Conservation (phyloP, 129 eudicot genomes). For the Centaurea solstitialis region DNA sequence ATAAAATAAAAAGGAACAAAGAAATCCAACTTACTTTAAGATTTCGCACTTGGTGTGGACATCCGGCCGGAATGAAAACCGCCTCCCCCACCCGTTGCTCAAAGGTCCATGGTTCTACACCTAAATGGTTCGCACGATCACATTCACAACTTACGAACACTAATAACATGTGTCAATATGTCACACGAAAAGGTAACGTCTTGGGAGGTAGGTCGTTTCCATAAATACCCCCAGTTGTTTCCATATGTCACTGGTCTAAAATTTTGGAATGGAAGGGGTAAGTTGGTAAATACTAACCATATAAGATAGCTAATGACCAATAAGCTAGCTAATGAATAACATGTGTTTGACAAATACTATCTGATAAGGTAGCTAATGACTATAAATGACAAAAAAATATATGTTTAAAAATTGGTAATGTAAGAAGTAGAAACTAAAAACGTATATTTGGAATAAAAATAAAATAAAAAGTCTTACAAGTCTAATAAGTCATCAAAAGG, state of each 20-base stretch:
- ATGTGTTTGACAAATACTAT: too few relatives aligned
- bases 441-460: too few relatives aligned
- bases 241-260: neutral
- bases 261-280: neutral
- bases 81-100: slow-evolving; percentile 78
- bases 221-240: neutral
- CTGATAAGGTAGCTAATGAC: too few relatives aligned
- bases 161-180: neutral
- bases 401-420: too few relatives aligned
- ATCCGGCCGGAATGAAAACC: slow-evolving; percentile 81
- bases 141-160: neutral
- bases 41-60: slow-evolving; percentile 78
- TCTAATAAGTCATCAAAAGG: too few relatives aligned
- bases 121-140: slow-evolving; percentile 23
- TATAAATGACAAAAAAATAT: too few relatives aligned
- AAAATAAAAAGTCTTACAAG: too few relatives aligned
- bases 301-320: too few relatives aligned
- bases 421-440: too few relatives aligned
- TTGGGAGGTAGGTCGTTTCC: neutral
- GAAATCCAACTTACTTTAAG: slow-evolving; percentile 41
- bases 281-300: slow-evolving; percentile 34
- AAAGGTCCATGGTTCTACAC: slow-evolving; percentile 73
- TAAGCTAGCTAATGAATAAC: too few relatives aligned
- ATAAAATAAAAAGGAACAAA: neutral
- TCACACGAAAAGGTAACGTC: neutral